These are phyloP conservation scores for Nigrospora sphaerica DNA, from an alignment of 2,329 filamentous ascomycete species.

Conservation along the genomic window DNA sequence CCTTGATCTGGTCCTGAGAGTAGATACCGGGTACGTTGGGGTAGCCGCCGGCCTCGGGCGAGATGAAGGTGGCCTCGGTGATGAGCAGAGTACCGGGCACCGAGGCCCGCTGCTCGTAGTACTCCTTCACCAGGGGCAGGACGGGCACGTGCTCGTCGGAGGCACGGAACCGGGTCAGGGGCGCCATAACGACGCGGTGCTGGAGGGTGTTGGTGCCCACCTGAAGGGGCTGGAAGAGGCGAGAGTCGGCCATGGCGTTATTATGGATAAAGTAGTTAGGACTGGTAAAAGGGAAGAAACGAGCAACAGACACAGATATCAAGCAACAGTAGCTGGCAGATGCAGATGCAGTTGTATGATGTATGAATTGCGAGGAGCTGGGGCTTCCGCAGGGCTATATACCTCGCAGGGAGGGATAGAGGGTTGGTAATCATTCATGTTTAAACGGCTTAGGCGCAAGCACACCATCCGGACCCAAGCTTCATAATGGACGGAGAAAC, in stretches of 20 bases:
- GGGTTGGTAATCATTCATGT: no score
- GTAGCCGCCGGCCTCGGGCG: conserved; percentile 37
- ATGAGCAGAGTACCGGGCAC: conserved; percentile 39
- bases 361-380: no score
- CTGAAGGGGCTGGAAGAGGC: conserved; percentile 8
- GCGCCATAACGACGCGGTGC: conserved; percentile 27
- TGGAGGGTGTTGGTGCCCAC: conserved; percentile 6
- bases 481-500: no score
- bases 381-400: no score
- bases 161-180: conserved; percentile 43
- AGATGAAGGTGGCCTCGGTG: conserved; percentile 47
- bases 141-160: conserved; percentile 30
- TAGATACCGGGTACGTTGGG: conserved; percentile 45
- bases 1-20: conserved; percentile 39
- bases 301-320: not conserved
- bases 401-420: no score
- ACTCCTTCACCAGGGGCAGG: conserved; percentile 16
- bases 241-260: not conserved
- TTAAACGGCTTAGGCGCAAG: no score
- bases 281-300: not conserved
- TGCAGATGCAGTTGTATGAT: no score
- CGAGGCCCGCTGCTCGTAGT: conserved; percentile 35
- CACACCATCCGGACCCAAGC: no score
- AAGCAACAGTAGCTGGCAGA: no score
- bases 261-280: not conserved